These are phyloP conservation scores for Acanthamoeba lenticulata DNA, from an alignment of 208 protist species.

Conservation along the genomic window DNA sequence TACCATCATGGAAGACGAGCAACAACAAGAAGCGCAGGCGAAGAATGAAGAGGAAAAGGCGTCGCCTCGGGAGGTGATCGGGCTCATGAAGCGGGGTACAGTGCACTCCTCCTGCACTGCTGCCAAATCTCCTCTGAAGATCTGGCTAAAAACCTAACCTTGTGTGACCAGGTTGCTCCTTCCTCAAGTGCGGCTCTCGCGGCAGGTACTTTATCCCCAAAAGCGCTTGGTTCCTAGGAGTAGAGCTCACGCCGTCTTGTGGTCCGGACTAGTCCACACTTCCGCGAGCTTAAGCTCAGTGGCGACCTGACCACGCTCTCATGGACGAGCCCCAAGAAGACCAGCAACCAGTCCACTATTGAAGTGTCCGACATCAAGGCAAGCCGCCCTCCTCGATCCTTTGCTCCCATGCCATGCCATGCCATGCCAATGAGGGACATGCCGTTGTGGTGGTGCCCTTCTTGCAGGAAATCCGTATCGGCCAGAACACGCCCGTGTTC, in stretches of 20 bases:
- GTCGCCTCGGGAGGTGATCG: background rate
- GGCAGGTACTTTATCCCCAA: background rate
- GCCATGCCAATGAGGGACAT: background rate
- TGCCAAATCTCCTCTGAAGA: background rate
- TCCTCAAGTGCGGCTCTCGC: slow-evolving; percentile 10
- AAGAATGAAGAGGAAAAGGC: background rate
- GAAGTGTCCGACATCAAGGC: background rate
- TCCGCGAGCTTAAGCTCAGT: slow-evolving; percentile 6
- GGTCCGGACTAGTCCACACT: background rate
- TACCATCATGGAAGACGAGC: background rate
- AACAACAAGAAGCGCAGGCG: background rate
- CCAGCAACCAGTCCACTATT: slow-evolving; percentile 13
- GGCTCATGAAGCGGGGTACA: background rate
- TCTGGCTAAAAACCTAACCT: too few relatives aligned
- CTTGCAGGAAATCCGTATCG: background rate
- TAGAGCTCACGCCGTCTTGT: background rate
- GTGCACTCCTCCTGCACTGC: background rate
- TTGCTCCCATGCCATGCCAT: background rate
- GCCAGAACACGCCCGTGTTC: slow-evolving; percentile 1
- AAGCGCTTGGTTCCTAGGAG: background rate
- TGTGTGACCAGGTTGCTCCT: background rate
- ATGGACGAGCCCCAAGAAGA: slow-evolving; percentile 57
- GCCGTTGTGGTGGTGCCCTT: background rate
- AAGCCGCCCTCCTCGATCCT: background rate
- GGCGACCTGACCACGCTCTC: background rate